A percentile compares a stretch with the other conserved stretches of the same genome.
phyloP scores from a whole-genome alignment of 768 basidiomycete genomes.

The Suillus americanus region DNA sequence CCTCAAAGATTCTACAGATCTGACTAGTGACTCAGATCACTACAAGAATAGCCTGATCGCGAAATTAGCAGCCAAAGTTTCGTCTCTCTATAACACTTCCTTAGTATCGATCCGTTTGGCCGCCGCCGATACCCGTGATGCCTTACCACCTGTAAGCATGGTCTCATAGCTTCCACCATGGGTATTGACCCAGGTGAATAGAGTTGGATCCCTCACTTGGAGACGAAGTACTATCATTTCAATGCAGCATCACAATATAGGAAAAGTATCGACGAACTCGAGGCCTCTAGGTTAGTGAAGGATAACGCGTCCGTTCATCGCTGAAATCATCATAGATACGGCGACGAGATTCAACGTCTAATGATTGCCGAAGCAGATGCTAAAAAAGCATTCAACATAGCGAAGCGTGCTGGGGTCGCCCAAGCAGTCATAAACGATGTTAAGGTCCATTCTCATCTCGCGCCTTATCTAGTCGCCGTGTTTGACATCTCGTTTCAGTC shows the following conservation, averaged over 20 bases:
- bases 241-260: constrained; percentile 86
- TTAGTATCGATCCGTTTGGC: constrained; percentile 43
- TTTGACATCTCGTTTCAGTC: constrained; percentile 49
- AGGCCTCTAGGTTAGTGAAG: constrained; percentile 58
- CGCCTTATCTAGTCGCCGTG: background rate
- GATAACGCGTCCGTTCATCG: background rate
- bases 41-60: constrained; percentile 84
- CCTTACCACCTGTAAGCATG: constrained; percentile 54
- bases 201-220: constrained; percentile 81
- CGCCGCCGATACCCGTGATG: constrained; percentile 40
- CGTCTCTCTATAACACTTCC: constrained; percentile 63
- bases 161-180: background rate
- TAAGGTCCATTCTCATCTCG: constrained; percentile 49
- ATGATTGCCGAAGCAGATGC: constrained; percentile 63
- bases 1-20: background rate
- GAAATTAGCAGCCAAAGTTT: constrained; percentile 75
- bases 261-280: constrained; percentile 86
- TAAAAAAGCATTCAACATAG: constrained; percentile 68
- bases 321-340: constrained; percentile 60
- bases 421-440: constrained; percentile 72
- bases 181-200: constrained; percentile 17
- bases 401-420: constrained; percentile 61
- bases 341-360: constrained; percentile 81
- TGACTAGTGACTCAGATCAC: constrained; percentile 40
- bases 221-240: constrained; percentile 85